These are phyloP conservation scores for Hypocrella siamensis DNA, from an alignment of 2,329 filamentous ascomycete genomes.

Conservation along the genomic window DNA sequence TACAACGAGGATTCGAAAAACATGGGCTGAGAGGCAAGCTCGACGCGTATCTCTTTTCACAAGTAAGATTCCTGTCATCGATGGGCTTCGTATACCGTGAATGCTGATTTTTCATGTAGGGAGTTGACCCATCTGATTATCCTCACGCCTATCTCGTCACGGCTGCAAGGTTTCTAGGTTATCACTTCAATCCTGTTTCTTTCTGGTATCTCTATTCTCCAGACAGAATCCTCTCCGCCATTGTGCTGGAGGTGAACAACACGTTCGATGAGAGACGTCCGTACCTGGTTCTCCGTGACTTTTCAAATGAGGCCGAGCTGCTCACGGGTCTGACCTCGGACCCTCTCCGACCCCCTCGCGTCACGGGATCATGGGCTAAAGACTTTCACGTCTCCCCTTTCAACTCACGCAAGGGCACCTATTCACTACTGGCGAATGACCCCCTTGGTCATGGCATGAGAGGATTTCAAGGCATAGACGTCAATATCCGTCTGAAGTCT, in stretches of 20 bases:
- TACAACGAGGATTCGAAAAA: slow-evolving; percentile 34
- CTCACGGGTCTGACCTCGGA: slow-evolving; percentile 1
- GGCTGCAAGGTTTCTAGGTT: slow-evolving; percentile 51
- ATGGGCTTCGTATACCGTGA: not conserved
- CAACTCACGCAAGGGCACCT: slow-evolving; percentile 44
- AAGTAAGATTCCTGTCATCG: slow-evolving; percentile 25
- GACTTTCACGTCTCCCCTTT: slow-evolving; percentile 68
- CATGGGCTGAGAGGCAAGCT: slow-evolving; percentile 49
- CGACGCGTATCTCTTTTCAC: slow-evolving; percentile 37
- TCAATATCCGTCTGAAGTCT: slow-evolving; percentile 44
- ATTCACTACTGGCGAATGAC: slow-evolving; percentile 33
- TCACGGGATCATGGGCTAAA: slow-evolving; percentile 44
- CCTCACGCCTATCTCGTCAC: slow-evolving; percentile 57
- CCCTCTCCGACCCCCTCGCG: slow-evolving; percentile 8
- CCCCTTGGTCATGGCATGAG: slow-evolving; percentile 22
- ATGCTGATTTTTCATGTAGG: slow-evolving; percentile 23
- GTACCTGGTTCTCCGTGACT: slow-evolving; percentile 14
- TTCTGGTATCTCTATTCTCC: slow-evolving; percentile 64
- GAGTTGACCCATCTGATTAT: slow-evolving; percentile 42
- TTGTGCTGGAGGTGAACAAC: slow-evolving; percentile 63
- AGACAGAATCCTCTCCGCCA: slow-evolving; percentile 39
- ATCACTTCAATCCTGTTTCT: slow-evolving; percentile 60
- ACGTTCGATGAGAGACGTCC: slow-evolving; percentile 54
- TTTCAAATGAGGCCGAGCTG: slow-evolving; percentile 8
- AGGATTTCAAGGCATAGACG: slow-evolving; percentile 30